phyloP scores from a whole-genome alignment of 2,329 filamentous ascomycete species.

The Sporothrix sp. region DNA sequence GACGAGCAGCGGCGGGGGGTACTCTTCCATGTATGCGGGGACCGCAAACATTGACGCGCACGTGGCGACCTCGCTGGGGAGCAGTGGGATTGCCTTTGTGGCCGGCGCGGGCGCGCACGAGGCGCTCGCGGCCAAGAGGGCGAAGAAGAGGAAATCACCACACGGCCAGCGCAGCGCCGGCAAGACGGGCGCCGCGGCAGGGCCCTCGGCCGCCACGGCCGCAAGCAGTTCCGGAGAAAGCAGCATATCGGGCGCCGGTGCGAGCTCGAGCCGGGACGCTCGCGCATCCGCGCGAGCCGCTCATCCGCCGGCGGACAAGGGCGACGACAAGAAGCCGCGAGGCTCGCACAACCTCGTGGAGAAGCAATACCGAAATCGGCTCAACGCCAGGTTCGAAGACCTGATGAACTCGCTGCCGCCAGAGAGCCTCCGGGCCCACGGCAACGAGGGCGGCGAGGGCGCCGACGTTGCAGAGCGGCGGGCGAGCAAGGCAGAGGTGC shows the following conservation, averaged over 20 bases:
- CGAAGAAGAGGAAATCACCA: neutral
- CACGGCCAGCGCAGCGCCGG: neutral
- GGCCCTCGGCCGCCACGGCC: neutral
- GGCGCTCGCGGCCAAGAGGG: neutral
- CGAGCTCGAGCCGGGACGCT: neutral
- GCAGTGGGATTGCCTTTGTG: neutral
- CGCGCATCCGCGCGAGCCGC: neutral
- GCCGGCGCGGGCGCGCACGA: neutral
- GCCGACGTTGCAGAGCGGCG: conserved; percentile 17
- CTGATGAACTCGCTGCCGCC: conserved; percentile 18
- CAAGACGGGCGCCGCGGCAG: neutral
- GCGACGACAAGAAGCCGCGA: conserved; percentile 8
- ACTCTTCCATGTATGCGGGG: neutral
- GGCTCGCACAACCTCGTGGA: conserved; percentile 18
- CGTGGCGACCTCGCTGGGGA: neutral
- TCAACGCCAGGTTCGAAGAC: conserved; percentile 17
- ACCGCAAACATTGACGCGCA: neutral
- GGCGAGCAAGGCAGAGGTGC: conserved; percentile 29
- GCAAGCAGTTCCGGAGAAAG: neutral
- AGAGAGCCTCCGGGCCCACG: conserved; percentile 7
- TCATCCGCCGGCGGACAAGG: conserved; percentile 18
- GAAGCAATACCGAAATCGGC: conserved; percentile 18
- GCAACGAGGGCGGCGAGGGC: neutral
- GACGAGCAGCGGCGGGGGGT: conserved; percentile 6
- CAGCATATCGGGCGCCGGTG: neutral